Evolutionary conservation across 352 stramenopile genomes (phyloP), one percentile per base, ranked within the genome.

Genomic region (Globisporangium paddicum): DNA sequence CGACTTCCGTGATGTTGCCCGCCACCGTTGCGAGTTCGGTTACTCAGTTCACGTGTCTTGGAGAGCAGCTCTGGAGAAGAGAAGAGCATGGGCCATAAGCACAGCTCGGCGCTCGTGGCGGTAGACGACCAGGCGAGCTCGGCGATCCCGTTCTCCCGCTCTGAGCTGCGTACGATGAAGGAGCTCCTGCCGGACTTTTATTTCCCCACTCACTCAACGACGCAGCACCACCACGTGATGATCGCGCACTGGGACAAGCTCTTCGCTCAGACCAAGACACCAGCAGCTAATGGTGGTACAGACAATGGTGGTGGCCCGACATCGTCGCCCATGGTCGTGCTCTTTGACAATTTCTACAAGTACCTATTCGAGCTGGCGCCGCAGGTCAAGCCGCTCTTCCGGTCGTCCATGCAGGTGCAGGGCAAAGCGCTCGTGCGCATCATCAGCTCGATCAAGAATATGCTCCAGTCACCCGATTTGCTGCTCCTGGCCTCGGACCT

Each of bases 281-380:
- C 19, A 19, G 13, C 26, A 45, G 14, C 42, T 58, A 32, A 3
- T 7, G 28, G 28, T 32, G 6, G 32, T 9, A 28, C 30, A 38
- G 51, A 38, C 13, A 30, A 25, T 46, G 7, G 6, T 19, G 44
- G 47, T 25, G 56, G 51, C 13, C 47, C 63, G 3, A 44, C 56
- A 11, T 64, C 63, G 16, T 65, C 68, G 1, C 55, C 67, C 8
- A 74, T 74, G 55, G 65, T 77, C 23, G 38, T 62, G 46, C 63
- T 77, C 25, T 80, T 77, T 34, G 68, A 80, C 51, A 66, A 64
- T 28, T 79, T 79, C 42, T 77, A 79, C 67, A 66, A 68, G 42
- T 60, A 68, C 42, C 44, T 79, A 19, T 79, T 77, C 41, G 64
- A 70, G 38, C 55, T 71, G 25, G 68, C 61, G 3, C 66, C 71